Evolutionary conservation across 2,329 filamentous ascomycete genomes (phyloP), one percentile per base, ranked within the genome.

Genomic region (Emydomyces testavorans): DNA sequence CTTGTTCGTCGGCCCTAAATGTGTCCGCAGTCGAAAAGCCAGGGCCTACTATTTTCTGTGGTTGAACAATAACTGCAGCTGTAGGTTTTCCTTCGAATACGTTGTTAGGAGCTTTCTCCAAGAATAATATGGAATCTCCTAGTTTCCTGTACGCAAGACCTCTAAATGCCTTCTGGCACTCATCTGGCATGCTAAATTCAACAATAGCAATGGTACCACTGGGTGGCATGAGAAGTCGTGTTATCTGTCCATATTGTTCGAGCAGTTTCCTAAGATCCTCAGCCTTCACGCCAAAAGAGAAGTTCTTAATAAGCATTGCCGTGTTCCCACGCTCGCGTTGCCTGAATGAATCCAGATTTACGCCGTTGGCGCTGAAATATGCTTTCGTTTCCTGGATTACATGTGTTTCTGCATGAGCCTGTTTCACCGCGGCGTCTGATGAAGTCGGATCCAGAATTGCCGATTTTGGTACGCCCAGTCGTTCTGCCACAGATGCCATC

Each of bases 371-470:
- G 46, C 77, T 73, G 61, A 98, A 94, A 67, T 93, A 98, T 7
- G 83, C 74, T 66, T 95, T 96, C 1, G 88, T 94, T 65, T 96
- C 92, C 68, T 94, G 87, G 50, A 98, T 96, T 56, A 94, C 79
- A 53, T 92, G 84, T 18, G 90, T 96, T 72, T 98, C 92, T 36
- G 90, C 92, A 64, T 95, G 84, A 7, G 92, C 92, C 71, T 96
- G 92, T 71, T 93, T 95, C 49, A 98, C 85, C 37, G 86, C 90
- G 50, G 90, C 88, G 66, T 95, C 88, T 48, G 90, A 81, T 50
- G 86, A 94, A 3, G 90, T 94, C n/a, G 90, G 92, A 67, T 98
- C 90, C 38, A 98, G 74, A 49, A 98, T 69, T 58, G 94, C 88
- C 8, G 87, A 82, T 71, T 98, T 98, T 48, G 84, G 83, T 49